Evolutionary conservation across 768 basidiomycete genomes (phyloP).

Genomic region (Exidia glandulosa): DNA sequence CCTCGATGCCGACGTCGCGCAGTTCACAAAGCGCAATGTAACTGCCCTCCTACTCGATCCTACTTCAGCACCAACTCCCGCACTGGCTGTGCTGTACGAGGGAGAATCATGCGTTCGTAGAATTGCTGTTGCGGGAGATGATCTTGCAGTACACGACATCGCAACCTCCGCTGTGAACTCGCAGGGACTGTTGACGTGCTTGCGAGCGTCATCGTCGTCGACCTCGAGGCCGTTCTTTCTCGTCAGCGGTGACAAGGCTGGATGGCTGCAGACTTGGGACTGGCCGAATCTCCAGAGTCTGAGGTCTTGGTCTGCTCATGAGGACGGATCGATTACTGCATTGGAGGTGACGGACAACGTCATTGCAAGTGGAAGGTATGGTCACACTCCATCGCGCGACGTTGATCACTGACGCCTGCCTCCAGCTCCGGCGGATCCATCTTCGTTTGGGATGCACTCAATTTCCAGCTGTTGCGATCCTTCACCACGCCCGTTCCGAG

Average conservation of each 20-base stretch:
- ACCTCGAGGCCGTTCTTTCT: constrained; percentile 27
- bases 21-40: not conserved
- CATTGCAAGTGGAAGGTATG: constrained; percentile 43
- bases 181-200: not conserved
- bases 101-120: not conserved
- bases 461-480: constrained; percentile 42
- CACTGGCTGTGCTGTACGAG: constrained; percentile 21
- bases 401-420: not conserved
- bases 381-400: not conserved
- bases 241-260: constrained; percentile 53
- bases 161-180: not conserved
- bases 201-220: not conserved
- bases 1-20: constrained; percentile 5
- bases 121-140: not conserved
- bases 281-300: constrained; percentile 21
- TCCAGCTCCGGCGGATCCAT: constrained; percentile 45
- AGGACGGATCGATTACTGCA: constrained; percentile 52
- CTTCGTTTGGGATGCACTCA: constrained; percentile 55
- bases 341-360: constrained; percentile 50
- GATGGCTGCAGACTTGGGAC: constrained; percentile 51
- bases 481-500: constrained; percentile 34
- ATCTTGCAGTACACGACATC: not conserved
- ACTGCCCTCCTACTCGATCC: constrained; percentile 39
- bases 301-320: constrained; percentile 30
- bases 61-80: constrained; percentile 40